A percentile compares a stretch with the other conserved stretches of the same genome.
These are phyloP conservation scores for Podospora sp. DNA, from an alignment of 495 filamentous ascomycete species.

Conservation along the genomic window DNA sequence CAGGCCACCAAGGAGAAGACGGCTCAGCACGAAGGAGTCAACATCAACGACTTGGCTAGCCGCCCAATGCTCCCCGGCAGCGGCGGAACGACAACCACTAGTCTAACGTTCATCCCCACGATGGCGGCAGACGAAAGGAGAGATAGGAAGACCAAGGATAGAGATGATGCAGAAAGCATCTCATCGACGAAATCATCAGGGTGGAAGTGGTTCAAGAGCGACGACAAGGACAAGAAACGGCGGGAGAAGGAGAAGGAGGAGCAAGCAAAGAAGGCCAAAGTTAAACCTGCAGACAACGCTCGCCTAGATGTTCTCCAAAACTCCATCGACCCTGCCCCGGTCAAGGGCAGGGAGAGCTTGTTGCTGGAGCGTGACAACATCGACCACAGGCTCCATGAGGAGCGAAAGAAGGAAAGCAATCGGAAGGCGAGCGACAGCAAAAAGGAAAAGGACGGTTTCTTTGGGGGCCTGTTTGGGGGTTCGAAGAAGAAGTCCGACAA, in stretches of 20 bases:
- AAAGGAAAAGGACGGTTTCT: constrained; percentile 82
- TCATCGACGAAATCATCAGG: constrained; percentile 75
- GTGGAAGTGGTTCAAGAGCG: constrained; percentile 64
- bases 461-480: constrained; percentile 88
- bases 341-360: constrained; percentile 79
- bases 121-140: constrained; percentile 70
- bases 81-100: constrained; percentile 67
- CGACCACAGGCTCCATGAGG: constrained; percentile 75
- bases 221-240: constrained; percentile 52
- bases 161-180: constrained; percentile 47
- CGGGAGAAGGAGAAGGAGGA: constrained; percentile 57
- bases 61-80: constrained; percentile 71
- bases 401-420: constrained; percentile 77
- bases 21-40: constrained; percentile 30
- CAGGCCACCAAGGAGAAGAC: constrained; percentile 28
- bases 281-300: constrained; percentile 62
- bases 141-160: constrained; percentile 58
- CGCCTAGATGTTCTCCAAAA: constrained; percentile 80
- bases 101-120: constrained; percentile 82
- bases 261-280: constrained; percentile 59
- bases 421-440: constrained; percentile 77
- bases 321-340: constrained; percentile 65
- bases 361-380: constrained; percentile 75
- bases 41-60: constrained; percentile 64
- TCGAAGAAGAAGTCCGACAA: constrained; percentile 74